These are phyloP conservation scores for Calonectria henricotiae DNA, from an alignment of 2,329 filamentous ascomycete genomes.

Conservation along the genomic window DNA sequence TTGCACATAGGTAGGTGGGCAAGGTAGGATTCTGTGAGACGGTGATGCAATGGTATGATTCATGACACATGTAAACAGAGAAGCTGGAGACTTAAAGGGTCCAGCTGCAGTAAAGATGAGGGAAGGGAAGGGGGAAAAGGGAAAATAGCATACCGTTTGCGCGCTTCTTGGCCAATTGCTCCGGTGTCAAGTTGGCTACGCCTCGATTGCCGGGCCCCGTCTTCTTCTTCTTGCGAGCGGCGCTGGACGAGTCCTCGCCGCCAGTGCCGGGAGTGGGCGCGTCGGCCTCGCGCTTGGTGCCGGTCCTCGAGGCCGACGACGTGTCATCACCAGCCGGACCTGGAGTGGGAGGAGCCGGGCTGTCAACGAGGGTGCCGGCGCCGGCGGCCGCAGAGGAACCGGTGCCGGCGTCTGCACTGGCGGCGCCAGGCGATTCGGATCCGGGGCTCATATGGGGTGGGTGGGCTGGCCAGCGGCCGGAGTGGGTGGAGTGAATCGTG, in stretches of 20 bases:
- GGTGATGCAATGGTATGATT: neutral
- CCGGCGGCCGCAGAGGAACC: constrained; percentile 34
- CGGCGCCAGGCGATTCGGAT: constrained; percentile 41
- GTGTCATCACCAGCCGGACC: constrained; percentile 30
- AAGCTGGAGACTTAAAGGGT: neutral
- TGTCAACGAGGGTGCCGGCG: constrained; percentile 37
- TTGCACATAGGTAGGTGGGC: neutral
- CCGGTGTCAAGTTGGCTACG: constrained; percentile 78
- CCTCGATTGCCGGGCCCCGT: constrained; percentile 64
- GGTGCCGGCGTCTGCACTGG: constrained; percentile 37
- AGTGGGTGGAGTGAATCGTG: constrained; percentile 27
- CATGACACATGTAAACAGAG: neutral
- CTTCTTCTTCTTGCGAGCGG: constrained; percentile 64
- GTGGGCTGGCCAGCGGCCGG: constrained; percentile 21
- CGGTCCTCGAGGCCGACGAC: constrained; percentile 2
- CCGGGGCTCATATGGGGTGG: constrained; percentile 47
- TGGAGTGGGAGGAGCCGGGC: constrained; percentile 38
- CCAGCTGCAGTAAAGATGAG: neutral
- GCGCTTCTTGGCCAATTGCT: constrained; percentile 80
- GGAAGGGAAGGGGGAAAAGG: neutral
- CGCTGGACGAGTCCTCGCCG: constrained; percentile 44
- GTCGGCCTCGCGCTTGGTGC: constrained; percentile 49
- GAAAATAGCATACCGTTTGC: constrained; percentile 67
- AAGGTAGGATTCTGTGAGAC: constrained; percentile 19
- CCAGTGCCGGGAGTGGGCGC: constrained; percentile 46